These are phyloP conservation scores for Parietaria judaica DNA, from an alignment of 306 rosid species.

Conservation along the genomic window DNA sequence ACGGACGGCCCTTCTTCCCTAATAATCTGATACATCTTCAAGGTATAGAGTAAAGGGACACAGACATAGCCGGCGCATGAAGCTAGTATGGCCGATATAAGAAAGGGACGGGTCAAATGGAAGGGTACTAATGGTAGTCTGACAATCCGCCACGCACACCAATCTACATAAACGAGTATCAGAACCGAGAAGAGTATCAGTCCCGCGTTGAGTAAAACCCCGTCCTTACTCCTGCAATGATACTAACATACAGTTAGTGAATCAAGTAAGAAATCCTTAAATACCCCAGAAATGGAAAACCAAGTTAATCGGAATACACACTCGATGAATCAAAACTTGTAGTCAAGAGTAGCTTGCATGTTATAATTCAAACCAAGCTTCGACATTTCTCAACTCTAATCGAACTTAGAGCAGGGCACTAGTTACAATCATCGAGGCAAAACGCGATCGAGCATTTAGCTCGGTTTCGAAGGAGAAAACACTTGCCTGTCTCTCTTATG, in stretches of 20 bases:
- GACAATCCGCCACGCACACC: constrained; percentile 89
- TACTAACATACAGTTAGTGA: constrained; percentile 14
- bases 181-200: constrained; percentile 45
- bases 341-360: neutral
- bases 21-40: constrained; percentile 53
- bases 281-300: no score
- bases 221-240: constrained; percentile 60
- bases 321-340: neutral
- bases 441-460: neutral
- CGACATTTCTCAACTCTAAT: no score
- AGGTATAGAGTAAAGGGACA: constrained; percentile 53
- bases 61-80: constrained; percentile 79
- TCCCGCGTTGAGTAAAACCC: constrained; percentile 49
- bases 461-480: constrained; percentile 5
- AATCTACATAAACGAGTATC: constrained; percentile 71
- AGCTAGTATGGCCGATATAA: constrained; percentile 57
- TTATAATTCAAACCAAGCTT: no score
- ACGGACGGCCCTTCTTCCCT: constrained; percentile 46
- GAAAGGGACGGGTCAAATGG: constrained; percentile 78
- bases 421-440: no score
- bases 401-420: no score
- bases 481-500: constrained; percentile 61
- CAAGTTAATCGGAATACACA: neutral
- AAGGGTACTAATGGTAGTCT: constrained; percentile 70
- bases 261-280: neutral